Evolutionary conservation across 2,329 filamentous ascomycete species (phyloP).

Genomic region (Periglandula ipomoeae): DNA sequence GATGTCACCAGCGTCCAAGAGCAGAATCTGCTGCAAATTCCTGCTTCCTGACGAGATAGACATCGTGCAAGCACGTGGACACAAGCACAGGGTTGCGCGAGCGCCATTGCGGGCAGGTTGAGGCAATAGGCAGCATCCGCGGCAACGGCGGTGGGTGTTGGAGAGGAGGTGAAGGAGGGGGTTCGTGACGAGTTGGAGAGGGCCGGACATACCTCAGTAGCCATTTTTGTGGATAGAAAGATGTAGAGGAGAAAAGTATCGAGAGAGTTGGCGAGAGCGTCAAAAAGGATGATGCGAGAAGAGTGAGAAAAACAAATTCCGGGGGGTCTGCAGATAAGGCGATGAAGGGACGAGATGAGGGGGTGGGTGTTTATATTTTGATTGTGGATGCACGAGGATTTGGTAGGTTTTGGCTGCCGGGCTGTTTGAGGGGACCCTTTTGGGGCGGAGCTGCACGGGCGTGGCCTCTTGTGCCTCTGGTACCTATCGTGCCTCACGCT

Average conservation of each 20-base stretch:
- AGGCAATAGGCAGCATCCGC: constrained; percentile 2
- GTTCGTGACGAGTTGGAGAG: neutral
- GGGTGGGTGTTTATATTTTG: constrained; percentile 23
- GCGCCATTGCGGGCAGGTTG: neutral
- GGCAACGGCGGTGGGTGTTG: constrained; percentile 4
- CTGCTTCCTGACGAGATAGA: neutral
- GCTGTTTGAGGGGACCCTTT: neutral
- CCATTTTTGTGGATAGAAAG: constrained; percentile 16
- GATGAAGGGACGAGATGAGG: constrained; percentile 17
- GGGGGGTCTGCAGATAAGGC: constrained; percentile 13
- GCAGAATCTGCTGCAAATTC: neutral
- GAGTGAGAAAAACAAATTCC: constrained; percentile 14
- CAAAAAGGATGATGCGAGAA: constrained; percentile 13
- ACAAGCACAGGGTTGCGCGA: neutral
- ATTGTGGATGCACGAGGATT: constrained; percentile 17
- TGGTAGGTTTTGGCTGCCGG: constrained; percentile 5
- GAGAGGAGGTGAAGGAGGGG: constrained; percentile 8
- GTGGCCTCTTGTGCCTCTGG: neutral
- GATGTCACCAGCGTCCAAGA: neutral
- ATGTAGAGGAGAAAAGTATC: constrained; percentile 1
- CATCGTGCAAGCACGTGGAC: neutral
- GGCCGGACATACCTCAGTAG: constrained; percentile 26
- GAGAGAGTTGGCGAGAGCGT: constrained; percentile 1
- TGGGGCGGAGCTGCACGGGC: neutral
- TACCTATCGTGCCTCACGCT: too few species aligned